phyloP scores from a whole-genome alignment of 2,329 filamentous ascomycete species.

The Plenodomus tracheiphilus region DNA sequence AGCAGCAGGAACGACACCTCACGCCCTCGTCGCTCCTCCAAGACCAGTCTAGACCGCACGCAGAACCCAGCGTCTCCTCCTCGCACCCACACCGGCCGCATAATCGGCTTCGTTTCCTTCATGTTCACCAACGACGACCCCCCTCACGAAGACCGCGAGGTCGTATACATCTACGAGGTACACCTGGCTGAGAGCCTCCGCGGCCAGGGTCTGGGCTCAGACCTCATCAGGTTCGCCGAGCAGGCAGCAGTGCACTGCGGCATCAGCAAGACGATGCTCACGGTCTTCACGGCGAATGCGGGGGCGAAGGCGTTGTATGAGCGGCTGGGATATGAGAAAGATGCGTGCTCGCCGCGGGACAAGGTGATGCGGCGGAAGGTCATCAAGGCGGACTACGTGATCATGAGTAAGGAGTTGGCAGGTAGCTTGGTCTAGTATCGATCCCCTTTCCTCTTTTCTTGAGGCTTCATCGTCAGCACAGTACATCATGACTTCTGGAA shows the following conservation, averaged over 20 bases:
- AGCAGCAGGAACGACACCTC: not conserved
- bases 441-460: not conserved
- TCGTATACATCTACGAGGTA: constrained; percentile 80
- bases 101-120: constrained; percentile 57
- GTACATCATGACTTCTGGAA: not conserved
- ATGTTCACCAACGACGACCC: constrained; percentile 70
- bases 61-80: not conserved
- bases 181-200: constrained; percentile 64
- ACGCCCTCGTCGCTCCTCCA: not conserved
- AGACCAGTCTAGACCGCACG: no score
- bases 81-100: constrained; percentile 1
- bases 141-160: constrained; percentile 49
- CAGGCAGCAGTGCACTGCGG: constrained; percentile 58
- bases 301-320: constrained; percentile 64
- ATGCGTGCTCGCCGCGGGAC: constrained; percentile 57
- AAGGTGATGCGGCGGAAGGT: constrained; percentile 33
- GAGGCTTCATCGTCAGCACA: not conserved
- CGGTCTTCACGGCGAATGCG: constrained; percentile 67
- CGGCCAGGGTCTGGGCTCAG: constrained; percentile 64
- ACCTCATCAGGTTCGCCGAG: constrained; percentile 62
- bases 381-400: constrained; percentile 29
- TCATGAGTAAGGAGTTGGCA: constrained; percentile 28
- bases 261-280: constrained; percentile 72
- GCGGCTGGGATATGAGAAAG: constrained; percentile 59
- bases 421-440: not conserved